A percentile compares a stretch with the other conserved stretches of the same genome.
phyloP scores from a whole-genome alignment of 352 stramenopile species.

The Pythium myriotylum region DNA sequence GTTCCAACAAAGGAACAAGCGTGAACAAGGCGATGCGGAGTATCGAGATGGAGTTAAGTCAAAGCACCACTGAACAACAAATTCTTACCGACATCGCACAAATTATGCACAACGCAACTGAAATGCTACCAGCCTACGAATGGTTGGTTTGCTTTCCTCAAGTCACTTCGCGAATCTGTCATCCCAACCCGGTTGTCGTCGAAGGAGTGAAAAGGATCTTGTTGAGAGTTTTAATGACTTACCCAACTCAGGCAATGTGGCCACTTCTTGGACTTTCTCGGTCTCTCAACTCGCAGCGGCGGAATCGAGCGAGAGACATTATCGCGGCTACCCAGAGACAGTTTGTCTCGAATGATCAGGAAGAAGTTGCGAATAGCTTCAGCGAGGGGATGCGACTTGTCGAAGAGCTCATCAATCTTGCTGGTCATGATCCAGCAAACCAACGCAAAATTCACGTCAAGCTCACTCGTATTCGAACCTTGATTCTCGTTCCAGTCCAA shows the following conservation, averaged over 20 bases:
- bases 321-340: conserved; percentile 62
- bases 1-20: conserved; percentile 38
- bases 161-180: conserved; percentile 95
- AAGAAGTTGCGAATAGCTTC: conserved; percentile 85
- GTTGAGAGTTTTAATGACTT: conserved; percentile 90
- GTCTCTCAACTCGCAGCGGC: conserved; percentile 84
- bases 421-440: conserved; percentile 83
- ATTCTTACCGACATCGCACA: conserved; percentile 70
- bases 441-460: conserved; percentile 85
- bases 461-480: conserved; percentile 63
- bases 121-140: conserved; percentile 83
- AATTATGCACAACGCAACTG: conserved; percentile 58
- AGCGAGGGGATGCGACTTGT: conserved; percentile 90
- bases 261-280: conserved; percentile 93
- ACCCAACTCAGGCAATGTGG: conserved; percentile 98
- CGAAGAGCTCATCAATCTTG: conserved; percentile 93
- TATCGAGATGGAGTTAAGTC: conserved; percentile 57
- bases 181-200: conserved; percentile 86
- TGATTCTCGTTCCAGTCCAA: conserved; percentile 84
- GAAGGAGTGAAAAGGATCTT: conserved; percentile 94
- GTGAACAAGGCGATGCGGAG: conserved; percentile 65
- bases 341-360: conserved; percentile 58
- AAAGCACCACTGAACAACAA: conserved; percentile 57
- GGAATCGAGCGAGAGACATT: conserved; percentile 67
- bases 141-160: conserved; percentile 99